These are phyloP conservation scores for Nicotiana otophora DNA, from an alignment of 257 asterid genomes.

Conservation along the genomic window DNA sequence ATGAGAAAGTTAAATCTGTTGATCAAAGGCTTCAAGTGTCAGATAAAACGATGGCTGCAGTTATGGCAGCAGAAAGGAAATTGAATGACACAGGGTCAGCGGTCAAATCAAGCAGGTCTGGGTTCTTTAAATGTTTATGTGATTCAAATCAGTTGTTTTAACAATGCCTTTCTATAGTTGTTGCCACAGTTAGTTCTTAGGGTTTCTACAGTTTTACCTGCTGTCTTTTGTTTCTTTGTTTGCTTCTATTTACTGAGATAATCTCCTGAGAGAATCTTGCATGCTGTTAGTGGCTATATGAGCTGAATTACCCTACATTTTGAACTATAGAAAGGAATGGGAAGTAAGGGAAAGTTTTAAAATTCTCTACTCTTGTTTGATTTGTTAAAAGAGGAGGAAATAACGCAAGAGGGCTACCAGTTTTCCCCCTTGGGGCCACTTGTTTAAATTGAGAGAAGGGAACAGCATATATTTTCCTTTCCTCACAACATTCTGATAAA, in stretches of 20 bases:
- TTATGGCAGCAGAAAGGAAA: conserved; percentile 91
- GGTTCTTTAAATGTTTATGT: background rate
- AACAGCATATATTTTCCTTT: background rate
- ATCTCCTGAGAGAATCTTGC: background rate
- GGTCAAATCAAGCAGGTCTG: conserved; percentile 95
- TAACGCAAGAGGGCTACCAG: background rate
- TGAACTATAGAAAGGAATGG: background rate
- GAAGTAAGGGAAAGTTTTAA: background rate
- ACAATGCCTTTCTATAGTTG: background rate
- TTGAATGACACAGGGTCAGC: conserved; percentile 92
- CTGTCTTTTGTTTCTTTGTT: background rate
- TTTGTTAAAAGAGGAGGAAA: background rate
- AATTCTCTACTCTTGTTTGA: background rate
- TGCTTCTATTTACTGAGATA: background rate
- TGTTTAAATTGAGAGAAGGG: background rate
- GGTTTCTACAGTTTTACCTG: background rate
- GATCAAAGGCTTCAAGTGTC: conserved; percentile 94
- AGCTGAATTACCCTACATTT: background rate
- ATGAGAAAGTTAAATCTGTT: conserved; percentile 89
- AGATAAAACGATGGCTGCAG: conserved; percentile 92
- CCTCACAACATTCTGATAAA: background rate
- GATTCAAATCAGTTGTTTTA: background rate
- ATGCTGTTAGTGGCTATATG: background rate
- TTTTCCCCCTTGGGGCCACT: background rate
- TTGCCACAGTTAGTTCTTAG: background rate